Evolutionary conservation across 2,329 filamentous ascomycete species (phyloP), one percentile per base, ranked within the genome.

Genomic region (Fusarium praegraminearum): DNA sequence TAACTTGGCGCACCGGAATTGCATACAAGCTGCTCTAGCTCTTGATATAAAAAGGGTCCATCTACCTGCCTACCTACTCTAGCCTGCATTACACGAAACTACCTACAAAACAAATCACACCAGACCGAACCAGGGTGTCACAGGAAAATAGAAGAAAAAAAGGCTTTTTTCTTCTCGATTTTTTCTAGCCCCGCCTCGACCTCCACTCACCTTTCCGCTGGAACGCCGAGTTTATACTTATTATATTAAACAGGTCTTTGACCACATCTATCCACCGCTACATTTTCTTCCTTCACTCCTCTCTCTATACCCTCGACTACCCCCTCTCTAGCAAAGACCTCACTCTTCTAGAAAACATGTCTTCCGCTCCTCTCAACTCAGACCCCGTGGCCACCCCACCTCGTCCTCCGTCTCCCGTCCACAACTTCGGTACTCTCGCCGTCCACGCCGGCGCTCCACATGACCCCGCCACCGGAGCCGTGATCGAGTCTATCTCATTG

Each of bases 401-500:
- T 52, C 86, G 90, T 69, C 88, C 91, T 49, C 88, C 80, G 59
- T 91, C 92, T 45, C 92, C 93, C 70, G 86, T 90, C 61, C 90
- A 93, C 79, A 86, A 89, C 69, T 98, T 99, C 82, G 96, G 93
- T 66, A 99, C 96, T 49, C 88, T 97, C 67, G 96, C 96, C 60
- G 96, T 99, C 22, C 96, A 99, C 82, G 94, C 95, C 69, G 96
- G 96, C 66, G 88, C 93, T 44, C 93, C 93, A 75, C 93, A 97
- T 80, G 96, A 99, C 82, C 92, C 95, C 49, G 84, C 88, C 41
- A 99, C 95, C 26, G 96, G 96, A 69, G 96, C 96, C 73, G 96
- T 99, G 75, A 99, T 99, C 79, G 93, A 96, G 82, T 84, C 96
- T 74, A 98, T 99, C 80, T 98, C 95, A 12, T 89, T 99, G 26